These are phyloP conservation scores for Rachicladosporium sp. DNA, from an alignment of 2,329 filamentous ascomycete species.

Conservation along the genomic window DNA sequence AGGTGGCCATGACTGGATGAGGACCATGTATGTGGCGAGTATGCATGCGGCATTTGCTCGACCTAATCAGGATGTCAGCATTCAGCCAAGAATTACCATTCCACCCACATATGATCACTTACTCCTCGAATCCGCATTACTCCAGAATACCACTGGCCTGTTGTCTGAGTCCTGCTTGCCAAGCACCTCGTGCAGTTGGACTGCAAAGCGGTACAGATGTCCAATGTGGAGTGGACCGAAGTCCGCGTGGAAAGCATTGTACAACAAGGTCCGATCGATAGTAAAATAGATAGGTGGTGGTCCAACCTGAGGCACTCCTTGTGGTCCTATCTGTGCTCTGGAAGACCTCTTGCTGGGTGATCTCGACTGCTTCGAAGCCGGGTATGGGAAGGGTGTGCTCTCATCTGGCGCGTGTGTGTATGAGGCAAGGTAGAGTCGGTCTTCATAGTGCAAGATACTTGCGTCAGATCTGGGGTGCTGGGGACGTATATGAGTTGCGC, in stretches of 20 bases:
- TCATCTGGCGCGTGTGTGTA: slow-evolving; percentile 72
- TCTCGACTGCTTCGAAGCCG: slow-evolving; percentile 40
- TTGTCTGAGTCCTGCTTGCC: slow-evolving; percentile 84
- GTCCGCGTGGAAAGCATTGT: slow-evolving; percentile 98
- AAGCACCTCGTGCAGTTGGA: slow-evolving; percentile 89
- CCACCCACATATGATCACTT: slow-evolving; percentile 28
- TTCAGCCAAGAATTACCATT: slow-evolving; percentile 4
- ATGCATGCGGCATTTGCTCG: slow-evolving; percentile 90
- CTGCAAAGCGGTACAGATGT: slow-evolving; percentile 90
- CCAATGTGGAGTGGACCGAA: slow-evolving; percentile 96
- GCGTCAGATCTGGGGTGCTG: slow-evolving; percentile 17
- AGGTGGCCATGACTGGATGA: slow-evolving; percentile 95
- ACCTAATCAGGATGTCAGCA: slow-evolving; percentile 37
- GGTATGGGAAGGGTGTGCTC: slow-evolving; percentile 78
- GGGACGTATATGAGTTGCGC: slow-evolving; percentile 11
- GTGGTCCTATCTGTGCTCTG: slow-evolving; percentile 48
- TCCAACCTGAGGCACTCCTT: slow-evolving; percentile 27
- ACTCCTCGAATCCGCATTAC: slow-evolving; percentile 81
- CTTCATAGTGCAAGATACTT: slow-evolving; percentile 38
- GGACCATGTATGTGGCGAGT: slow-evolving; percentile 94
- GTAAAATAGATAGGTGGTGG: slow-evolving; percentile 82
- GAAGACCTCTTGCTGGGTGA: slow-evolving; percentile 69
- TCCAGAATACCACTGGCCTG: slow-evolving; percentile 90
- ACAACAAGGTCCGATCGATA: slow-evolving; percentile 69
- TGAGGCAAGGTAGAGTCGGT: slow-evolving; percentile 87